A percentile compares a stretch with the other conserved stretches of the same genome.
Conservation (phyloP, 2,329 filamentous ascomycete genomes). For the Exophiala viscosa region DNA sequence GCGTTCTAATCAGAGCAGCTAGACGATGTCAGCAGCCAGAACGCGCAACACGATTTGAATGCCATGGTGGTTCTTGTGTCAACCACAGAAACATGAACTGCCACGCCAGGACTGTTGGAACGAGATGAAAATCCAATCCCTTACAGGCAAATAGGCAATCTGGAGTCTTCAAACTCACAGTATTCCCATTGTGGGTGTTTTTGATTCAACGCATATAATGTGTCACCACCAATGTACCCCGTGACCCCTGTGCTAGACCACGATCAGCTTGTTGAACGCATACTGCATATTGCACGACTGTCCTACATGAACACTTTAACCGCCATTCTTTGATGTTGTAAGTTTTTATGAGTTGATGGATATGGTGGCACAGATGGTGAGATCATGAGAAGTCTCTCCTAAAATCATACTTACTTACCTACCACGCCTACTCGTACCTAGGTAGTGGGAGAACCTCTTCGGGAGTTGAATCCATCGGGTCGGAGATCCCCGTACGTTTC, state of each 20-base stretch:
- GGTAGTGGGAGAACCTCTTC: too few relatives aligned
- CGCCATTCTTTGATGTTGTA: too few relatives aligned
- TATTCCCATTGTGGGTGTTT: slow-evolving; percentile 46
- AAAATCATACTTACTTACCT: too few relatives aligned
- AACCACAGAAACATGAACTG: background rate
- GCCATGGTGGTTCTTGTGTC: background rate
- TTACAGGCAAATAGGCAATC: background rate
- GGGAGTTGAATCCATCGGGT: too few relatives aligned
- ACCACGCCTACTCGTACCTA: too few relatives aligned
- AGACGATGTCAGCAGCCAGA: slow-evolving; percentile 6
- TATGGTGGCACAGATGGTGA: too few relatives aligned
- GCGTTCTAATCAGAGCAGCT: slow-evolving; percentile 39
- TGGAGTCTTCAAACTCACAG: slow-evolving; percentile 27
- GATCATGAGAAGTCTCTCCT: too few relatives aligned
- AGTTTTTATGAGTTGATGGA: too few relatives aligned
- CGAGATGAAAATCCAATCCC: slow-evolving; percentile 25
- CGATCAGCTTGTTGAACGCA: slow-evolving; percentile 2
- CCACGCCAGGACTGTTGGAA: background rate
- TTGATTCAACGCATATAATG: slow-evolving; percentile 42
- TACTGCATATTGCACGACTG: background rate
- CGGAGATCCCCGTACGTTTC: too few relatives aligned
- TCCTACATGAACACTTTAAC: slow-evolving; percentile 18
- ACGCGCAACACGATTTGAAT: too few relatives aligned
- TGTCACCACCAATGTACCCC: slow-evolving; percentile 53
- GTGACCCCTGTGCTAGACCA: slow-evolving; percentile 44